Conservation (phyloP, 805 yeast species). For the Metschnikowia santaceciliae region DNA sequence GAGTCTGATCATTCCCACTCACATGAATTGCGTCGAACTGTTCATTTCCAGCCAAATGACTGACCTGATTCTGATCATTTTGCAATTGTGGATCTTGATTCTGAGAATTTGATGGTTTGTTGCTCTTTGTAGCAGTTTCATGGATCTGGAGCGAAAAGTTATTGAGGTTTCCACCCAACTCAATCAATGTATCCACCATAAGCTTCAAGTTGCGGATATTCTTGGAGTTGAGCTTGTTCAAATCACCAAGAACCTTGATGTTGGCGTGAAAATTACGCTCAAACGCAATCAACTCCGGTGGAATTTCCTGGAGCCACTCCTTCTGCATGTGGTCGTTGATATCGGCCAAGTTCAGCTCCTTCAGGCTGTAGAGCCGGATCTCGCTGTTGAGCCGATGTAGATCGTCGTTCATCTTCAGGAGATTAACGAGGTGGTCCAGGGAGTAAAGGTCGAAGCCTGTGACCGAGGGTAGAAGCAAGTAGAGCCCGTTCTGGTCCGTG, state of each 20-base stretch:
- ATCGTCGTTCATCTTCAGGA: constrained; percentile 34
- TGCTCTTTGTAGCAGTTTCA: constrained; percentile 10
- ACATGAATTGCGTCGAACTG: too few species aligned
- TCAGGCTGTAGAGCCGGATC: constrained; percentile 26
- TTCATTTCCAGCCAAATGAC: too few species aligned
- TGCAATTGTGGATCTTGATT: too few species aligned
- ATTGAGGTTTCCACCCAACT: constrained; percentile 55
- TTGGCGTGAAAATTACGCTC: constrained; percentile 33
- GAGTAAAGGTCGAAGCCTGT: constrained; percentile 34
- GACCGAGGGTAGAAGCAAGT: constrained; percentile 44
- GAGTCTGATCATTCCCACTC: too few species aligned
- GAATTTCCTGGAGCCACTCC: constrained; percentile 18
- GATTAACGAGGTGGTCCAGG: constrained; percentile 28
- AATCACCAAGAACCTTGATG: constrained; percentile 28
- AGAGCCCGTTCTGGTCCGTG: constrained; percentile 50
- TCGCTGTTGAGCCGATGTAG: constrained; percentile 32
- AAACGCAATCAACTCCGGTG: constrained; percentile 28
- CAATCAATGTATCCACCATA: constrained; percentile 39
- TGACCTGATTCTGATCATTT: too few species aligned
- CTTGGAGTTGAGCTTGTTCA: constrained; percentile 37
- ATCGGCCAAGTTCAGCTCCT: constrained; percentile 15
- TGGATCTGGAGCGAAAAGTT: constrained; percentile 48
- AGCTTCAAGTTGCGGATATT: constrained; percentile 38
- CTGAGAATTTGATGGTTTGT: too few species aligned
- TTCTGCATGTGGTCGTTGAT: constrained; percentile 15